phyloP scores from a whole-genome alignment of 768 basidiomycete genomes.

The Termitomyces sp. region DNA sequence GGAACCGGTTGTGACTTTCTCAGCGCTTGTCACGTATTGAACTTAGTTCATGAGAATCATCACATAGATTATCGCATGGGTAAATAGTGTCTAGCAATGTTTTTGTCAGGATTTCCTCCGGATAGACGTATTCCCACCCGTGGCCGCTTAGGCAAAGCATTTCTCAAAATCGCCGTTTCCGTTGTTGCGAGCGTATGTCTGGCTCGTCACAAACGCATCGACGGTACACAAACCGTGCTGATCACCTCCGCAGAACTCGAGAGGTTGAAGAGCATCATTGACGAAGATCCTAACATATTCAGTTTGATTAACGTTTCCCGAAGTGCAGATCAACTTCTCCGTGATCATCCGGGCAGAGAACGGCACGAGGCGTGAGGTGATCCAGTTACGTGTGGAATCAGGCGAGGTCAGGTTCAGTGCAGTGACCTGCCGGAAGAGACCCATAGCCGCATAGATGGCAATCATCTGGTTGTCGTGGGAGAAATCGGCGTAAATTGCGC shows the following conservation, averaged over 20 bases:
- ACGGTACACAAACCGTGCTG: constrained; percentile 61
- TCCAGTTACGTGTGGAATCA: constrained; percentile 44
- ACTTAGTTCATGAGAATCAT: not conserved
- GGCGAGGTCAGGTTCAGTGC: constrained; percentile 31
- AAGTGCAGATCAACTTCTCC: constrained; percentile 58
- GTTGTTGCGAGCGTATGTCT: constrained; percentile 61
- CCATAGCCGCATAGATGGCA: constrained; percentile 67
- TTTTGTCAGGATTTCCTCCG: not conserved
- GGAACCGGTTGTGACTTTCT: not conserved
- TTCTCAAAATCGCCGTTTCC: constrained; percentile 72
- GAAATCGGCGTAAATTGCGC: constrained; percentile 73
- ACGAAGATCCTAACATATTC: constrained; percentile 72
- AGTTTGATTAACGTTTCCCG: constrained; percentile 12
- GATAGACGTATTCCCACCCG: not conserved
- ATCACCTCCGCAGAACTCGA: constrained; percentile 56
- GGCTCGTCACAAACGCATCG: constrained; percentile 65
- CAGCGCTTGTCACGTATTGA: not conserved
- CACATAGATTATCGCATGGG: not conserved
- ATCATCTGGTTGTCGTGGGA: constrained; percentile 86
- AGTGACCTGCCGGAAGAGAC: constrained; percentile 39
- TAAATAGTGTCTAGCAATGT: not conserved
- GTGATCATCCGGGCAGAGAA: constrained; percentile 74
- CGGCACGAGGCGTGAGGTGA: constrained; percentile 59
- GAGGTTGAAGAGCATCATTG: constrained; percentile 66
- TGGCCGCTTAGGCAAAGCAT: constrained; percentile 39